Evolutionary conservation across 352 stramenopile genomes (phyloP), one percentile per base, ranked within the genome.

Genomic region (Phytophthora pinifolia): DNA sequence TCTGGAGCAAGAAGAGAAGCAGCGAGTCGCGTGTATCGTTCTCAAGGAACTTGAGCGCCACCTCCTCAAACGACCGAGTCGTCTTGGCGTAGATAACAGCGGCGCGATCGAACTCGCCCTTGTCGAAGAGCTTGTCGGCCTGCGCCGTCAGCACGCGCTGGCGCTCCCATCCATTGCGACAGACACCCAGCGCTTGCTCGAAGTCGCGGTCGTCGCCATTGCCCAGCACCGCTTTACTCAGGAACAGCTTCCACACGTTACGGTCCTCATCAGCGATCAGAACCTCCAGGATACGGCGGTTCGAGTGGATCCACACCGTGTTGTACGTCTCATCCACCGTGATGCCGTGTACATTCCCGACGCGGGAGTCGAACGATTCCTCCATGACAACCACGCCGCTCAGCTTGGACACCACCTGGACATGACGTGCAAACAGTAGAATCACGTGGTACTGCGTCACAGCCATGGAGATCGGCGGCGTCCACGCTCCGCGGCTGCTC

Each of bases 401-500:
- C 41, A 97, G 72, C 62, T 94, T 93, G 36, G 83, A 95, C 31
- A 96, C 75, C 12, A 96, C 84, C 29, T 95, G 79, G 17, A 97
- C 62, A 38, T 70, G 82, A 10, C 79, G 74, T 18, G 72, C 80
- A 48, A 91, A 98, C 7, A 98, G 57, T 38, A 97, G 57, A 54
- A 98, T 79, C 14, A 97, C 88, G 72, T 98, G 92, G 59, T 96
- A 97, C 62, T 96, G 85, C 8, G 89, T 97, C 15, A 97, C 79
- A 4, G 83, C 86, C 34, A 97, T 80, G 9, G 89, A 80, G 18
- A 96, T 74, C 9, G 92, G 92, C 12, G 85, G 61, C 1, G 65
- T 81, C 65, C 75, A 89, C 35, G 72, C 65, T 14, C 71, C 65
- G 18, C 57, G 38, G 54, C 61, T 54, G 9, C 62, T 46, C 1